Evolutionary conservation across 257 asterid genomes (phyloP), one percentile per base, ranked within the genome.

Genomic region (Primulina tabacum): DNA sequence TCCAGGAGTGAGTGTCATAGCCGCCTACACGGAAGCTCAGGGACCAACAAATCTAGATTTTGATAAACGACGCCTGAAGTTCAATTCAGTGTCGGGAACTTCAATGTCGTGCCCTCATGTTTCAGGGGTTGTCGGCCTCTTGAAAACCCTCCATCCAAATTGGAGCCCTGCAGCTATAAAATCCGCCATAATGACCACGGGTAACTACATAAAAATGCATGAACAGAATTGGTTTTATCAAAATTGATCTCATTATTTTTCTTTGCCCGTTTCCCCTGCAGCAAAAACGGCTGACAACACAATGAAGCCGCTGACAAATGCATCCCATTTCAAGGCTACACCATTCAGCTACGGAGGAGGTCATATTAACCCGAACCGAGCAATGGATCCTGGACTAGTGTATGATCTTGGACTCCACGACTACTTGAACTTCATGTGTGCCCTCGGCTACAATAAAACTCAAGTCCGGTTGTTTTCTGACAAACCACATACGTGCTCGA

Each of bases 101-200:
- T 93, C 99, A 60, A 90, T 93, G 99, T 89, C 97, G 0, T 93
- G 99, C 78, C 99, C 99, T 73, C 96, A 90, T 71, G 71, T 93
- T 35, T 77, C 99, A 53, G 99, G 99, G 3, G 68, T 93, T 14
- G 99, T 80, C 8, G 97, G 97, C 72, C 92, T 93, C 53, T 76
- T 93, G 73, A 90, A 87, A 88, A 83, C 96, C 35, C 85, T 89
- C 30, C 74, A 89, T 67, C 97, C 99, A 0, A 70, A 77, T 26
- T 93, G 99, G 99, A 90, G 96, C 80, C 99, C 97, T 4, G 92
- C 99, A 4, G 99, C 96, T 28, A 93, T 93, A 67, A 87, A 77
- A 75, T 93, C 99, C 0, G 96, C 99, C 59, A 89, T 93, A 65
- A 82, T 87, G 71, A 93, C 99, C 38, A 83, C 96, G 0, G 90